Evolutionary conservation across 2,329 filamentous ascomycete species (phyloP), one percentile per base, ranked within the genome.

Genomic region (Dactylonectria macrodidyma): DNA sequence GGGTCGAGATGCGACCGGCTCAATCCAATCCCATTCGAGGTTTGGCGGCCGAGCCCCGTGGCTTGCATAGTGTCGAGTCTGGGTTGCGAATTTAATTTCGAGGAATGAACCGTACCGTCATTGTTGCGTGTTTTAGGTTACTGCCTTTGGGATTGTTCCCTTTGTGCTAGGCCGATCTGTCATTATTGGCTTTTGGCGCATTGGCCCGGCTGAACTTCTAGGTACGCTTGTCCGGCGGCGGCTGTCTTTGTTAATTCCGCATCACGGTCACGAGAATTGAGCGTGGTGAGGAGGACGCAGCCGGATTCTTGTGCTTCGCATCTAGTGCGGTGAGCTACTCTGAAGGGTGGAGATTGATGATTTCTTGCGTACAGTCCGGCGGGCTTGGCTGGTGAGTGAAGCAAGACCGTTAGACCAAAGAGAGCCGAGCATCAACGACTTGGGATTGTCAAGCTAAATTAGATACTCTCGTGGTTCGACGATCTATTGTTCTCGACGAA

Each of bases 311-410:
- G 56, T 44, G 56, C 48, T 41, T 41, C 33, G 48, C 41, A 59
- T 59, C 44, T 44, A 30, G 24, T 48, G 56, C 56, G 41, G 16
- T 8, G n/a, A 34, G n/a, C 30, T 57, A 16, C 38, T 38, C 30
- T 48, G 41, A 41, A 59, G 56, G n/a, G 56, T 59, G 56, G 56
- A 59, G 56, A 44, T 44, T 44, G n/a, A 19, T 34, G 26, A 59
- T 59, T 24, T 59, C 56, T 12, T 11, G 56, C 48, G 26, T 50
- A n/a, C 50, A 47, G 59, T 12, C 38, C n/a, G 16, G 51, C 48
- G 59, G 38, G 41, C 36, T 54, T n/a, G 48, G 48, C 33, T 54
- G n/a, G 44, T 30, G 47, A 64, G 51, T 38, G 19, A 55, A 46
- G 41, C n/a, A 44, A n/a, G 16, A 44, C 41, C 14, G 41, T n/a